phyloP scores from a whole-genome alignment of 495 filamentous ascomycete genomes.

The Neurospora sublineolata region DNA sequence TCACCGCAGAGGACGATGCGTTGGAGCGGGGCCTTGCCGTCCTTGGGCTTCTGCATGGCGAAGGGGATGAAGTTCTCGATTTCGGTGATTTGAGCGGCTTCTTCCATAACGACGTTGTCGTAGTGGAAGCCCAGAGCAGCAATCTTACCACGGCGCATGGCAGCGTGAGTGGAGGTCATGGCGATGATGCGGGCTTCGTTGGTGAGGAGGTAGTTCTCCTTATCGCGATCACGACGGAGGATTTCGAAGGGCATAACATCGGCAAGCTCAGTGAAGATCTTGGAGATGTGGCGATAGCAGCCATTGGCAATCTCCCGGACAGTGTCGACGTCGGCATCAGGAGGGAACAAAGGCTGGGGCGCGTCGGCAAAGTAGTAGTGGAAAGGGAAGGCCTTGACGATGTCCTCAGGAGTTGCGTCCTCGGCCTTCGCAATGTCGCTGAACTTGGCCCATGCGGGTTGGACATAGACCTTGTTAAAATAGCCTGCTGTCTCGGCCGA shows the following conservation, averaged over 20 bases:
- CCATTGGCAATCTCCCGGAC: slow-evolving; percentile 69
- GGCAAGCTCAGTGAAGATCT: slow-evolving; percentile 85
- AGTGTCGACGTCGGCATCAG: slow-evolving; percentile 49
- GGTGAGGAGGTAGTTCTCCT: slow-evolving; percentile 86
- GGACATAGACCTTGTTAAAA: slow-evolving; percentile 85
- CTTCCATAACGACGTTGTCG: slow-evolving; percentile 97
- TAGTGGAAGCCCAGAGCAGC: slow-evolving; percentile 87
- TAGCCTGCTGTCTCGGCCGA: slow-evolving; percentile 95
- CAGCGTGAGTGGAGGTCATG: slow-evolving; percentile 97
- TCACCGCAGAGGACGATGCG: slow-evolving; percentile 88
- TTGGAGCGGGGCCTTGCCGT: slow-evolving; percentile 65
- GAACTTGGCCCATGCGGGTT: slow-evolving; percentile 81
- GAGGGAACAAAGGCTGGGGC: slow-evolving; percentile 72
- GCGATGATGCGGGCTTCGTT: slow-evolving; percentile 94
- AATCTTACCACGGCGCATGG: slow-evolving; percentile 93
- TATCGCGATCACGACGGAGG: slow-evolving; percentile 72
- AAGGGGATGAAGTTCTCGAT: slow-evolving; percentile 94
- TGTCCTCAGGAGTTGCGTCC: slow-evolving; percentile 42
- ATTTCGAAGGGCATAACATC: slow-evolving; percentile 96
- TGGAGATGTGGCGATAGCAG: slow-evolving; percentile 82
- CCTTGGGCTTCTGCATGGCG: slow-evolving; percentile 71
- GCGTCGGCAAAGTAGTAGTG: slow-evolving; percentile 79
- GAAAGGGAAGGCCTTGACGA: slow-evolving; percentile 77
- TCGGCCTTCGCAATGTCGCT: slow-evolving; percentile 46
- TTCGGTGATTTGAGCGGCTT: slow-evolving; percentile 96